Base-by-base conservation (phyloP, 2,329 filamentous ascomycete genomes). In the Myotisia sp. region DNA sequence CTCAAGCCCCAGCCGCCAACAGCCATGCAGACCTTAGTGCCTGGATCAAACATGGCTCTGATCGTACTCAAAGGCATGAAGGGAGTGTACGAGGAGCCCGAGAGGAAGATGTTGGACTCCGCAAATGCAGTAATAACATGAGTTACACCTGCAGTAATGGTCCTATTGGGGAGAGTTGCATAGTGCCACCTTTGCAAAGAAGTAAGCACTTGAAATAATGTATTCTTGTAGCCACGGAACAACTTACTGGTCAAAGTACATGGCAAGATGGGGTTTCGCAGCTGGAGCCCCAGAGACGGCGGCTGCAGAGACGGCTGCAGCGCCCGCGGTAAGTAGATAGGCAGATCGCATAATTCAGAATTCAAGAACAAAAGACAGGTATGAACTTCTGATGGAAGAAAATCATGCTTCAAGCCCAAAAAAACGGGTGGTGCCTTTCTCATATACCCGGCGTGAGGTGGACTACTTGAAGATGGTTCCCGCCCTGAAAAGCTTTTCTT, bases 1-100 rank as follows among this genome's bases (percentile, higher is more conserved):
- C 65, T 72, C 40, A 79, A 71, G 0, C 74, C 74, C 76, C 76
- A 81, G 29, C 76, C 76, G 5, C 76, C 76, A 42, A 81, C 70
- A 12, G 76, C 74, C 24, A 80, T 62, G 12, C n/a, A 19, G 14
- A 34, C 12, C 20, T 34, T 34, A 13, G 32, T 28, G 4, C 23
- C 32, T 18, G 3, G 10, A 16, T 12, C n/a, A 34, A 34, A 34
- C 32, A 9, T 28, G 13, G 32, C 20, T n/a, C 32, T 4, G 9
- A 34, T 34, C 30, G 10, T 9, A 29, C 13, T 14, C 26, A 29
- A 29, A 13, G 26, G 26, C 26, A 29, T 29, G 26, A 29, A 29
- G 26, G 26, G 26, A 29, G 26, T 29, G 26, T 29, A 29, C 8
- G 10, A 16, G 26, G 26, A 29, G 13, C 26, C 26, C 26, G 9